Evolutionary conservation across 305 asterid species (phyloP).

Genomic region (Andrographis paniculata): DNA sequence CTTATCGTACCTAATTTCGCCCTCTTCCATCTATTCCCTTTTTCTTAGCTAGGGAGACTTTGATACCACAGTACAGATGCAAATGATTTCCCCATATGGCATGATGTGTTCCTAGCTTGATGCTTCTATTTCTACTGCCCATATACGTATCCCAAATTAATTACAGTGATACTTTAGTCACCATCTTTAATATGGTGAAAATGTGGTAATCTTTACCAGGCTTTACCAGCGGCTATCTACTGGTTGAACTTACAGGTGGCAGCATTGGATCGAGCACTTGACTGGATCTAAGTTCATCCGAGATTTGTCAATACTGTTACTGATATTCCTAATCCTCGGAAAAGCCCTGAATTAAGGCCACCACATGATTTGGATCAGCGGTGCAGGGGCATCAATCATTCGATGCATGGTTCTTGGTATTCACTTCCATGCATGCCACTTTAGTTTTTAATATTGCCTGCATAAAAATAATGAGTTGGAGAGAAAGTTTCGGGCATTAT

Average conservation of each 20-base stretch:
- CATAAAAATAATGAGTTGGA: too few species aligned
- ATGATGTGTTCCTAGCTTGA: not conserved
- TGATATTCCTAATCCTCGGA: conserved; percentile 44
- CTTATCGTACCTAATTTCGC: not conserved
- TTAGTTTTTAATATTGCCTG: too few species aligned
- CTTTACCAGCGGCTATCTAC: conserved; percentile 96
- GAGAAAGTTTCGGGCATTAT: too few species aligned
- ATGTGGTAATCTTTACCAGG: conserved; percentile 74
- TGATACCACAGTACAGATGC: too few species aligned
- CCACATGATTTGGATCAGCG: not conserved
- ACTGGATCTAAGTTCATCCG: conserved; percentile 36
- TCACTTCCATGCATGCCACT: too few species aligned
- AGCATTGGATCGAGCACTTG: conserved; percentile 33
- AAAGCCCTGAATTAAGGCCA: conserved; percentile 29
- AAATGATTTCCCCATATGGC: too few species aligned
- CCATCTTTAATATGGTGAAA: conserved; percentile 68
- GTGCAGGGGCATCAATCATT: not conserved
- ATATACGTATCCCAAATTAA: conserved; percentile 5
- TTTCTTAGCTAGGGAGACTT: too few species aligned
- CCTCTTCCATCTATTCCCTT: not conserved
- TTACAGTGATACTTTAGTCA: conserved; percentile 20
- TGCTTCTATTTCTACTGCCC: not conserved
- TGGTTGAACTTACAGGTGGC: conserved; percentile 99
- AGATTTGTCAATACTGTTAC: conserved; percentile 43
- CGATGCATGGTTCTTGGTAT: too few species aligned